Base-by-base conservation (phyloP, 805 yeast species). In the Candida palmyrensis region DNA sequence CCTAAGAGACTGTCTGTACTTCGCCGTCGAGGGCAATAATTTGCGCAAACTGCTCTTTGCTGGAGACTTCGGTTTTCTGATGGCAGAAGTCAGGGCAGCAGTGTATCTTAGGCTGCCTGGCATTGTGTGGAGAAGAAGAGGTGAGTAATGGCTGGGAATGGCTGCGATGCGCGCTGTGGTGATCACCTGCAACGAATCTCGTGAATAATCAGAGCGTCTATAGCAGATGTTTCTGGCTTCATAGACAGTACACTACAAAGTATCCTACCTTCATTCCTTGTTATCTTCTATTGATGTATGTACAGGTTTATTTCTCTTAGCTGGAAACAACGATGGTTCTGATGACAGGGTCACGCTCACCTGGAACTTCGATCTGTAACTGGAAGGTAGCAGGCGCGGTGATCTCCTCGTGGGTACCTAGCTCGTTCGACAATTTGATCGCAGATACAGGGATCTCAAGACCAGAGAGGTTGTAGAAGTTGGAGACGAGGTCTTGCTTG, bases 31-130 rank as follows among this genome's bases (percentile, higher is more conserved):
- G 5, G 60, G 55, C 17, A 51, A 37, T n/a, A 42, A 30, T 30
- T 43, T 50, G 37, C 56, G 54, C 2, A 53, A 29, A 25, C 49
- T 50, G 14, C 50, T 44, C 1, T 62, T 54, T 3, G 61, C 49
- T 14, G 44, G 44, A 13, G 40, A 43, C 11, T 44, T 17, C 11
- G 44, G 37, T 39, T 49, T 43, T 25, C 49, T 30, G 12, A 66
- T 53, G 12, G 48, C 43, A 0, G 70, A 64, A 30, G 69, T 57
- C 37, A 48, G 57, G 5, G 72, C 67, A 2, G 71, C 71, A 35
- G 61, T 59, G 30, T 50, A 64, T 22, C 58, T 43, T 4, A 63
- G 44, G 32, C 51, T 51, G 9, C 46, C 31, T 11, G 46, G 40
- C 50, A 49, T 47, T 2, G n/a, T 20, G 18, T 5, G 5, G 7